These are phyloP conservation scores for Tulasnella sp. DNA, from an alignment of 768 basidiomycete genomes.

Conservation along the genomic window DNA sequence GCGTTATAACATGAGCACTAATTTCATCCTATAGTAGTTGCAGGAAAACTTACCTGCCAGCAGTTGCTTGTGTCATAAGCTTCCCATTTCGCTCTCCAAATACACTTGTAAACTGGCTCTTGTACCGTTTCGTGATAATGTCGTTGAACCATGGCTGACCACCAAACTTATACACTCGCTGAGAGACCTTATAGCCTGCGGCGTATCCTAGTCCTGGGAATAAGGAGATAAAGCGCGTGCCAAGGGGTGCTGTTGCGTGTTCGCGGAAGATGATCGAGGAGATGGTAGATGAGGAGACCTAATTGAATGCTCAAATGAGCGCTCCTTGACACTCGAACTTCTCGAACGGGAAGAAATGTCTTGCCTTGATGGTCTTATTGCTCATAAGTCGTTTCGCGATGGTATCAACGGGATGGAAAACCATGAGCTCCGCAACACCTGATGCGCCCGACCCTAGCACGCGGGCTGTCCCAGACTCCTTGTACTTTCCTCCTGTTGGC, in stretches of 20 bases:
- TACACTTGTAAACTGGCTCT: constrained; percentile 61
- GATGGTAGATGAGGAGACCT: constrained; percentile 55
- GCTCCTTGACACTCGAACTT: not conserved
- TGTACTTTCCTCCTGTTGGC: constrained; percentile 36
- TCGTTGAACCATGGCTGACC: constrained; percentile 98
- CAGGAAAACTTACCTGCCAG: constrained; percentile 74
- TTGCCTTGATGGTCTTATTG: constrained; percentile 70
- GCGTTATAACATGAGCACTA: not conserved
- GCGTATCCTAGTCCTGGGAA: constrained; percentile 98
- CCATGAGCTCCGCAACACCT: constrained; percentile 90
- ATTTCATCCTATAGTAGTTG: too few relatives aligned
- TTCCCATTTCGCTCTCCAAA: constrained; percentile 95
- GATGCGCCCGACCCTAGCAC: constrained; percentile 87
- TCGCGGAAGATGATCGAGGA: constrained; percentile 83
- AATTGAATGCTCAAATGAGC: not conserved
- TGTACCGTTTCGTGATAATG: constrained; percentile 71
- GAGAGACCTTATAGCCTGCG: constrained; percentile 92
- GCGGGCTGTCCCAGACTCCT: constrained; percentile 83
- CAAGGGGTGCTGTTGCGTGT: constrained; percentile 53
- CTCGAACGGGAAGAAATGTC: constrained; percentile 3
- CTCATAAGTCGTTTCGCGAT: constrained; percentile 99
- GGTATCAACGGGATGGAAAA: constrained; percentile 95
- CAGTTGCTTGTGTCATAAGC: constrained; percentile 89
- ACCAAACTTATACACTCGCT: constrained; percentile 95
- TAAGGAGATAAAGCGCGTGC: constrained; percentile 70